Percentiles rank a stretch among this genome's conserved stretches.
phyloP scores from a whole-genome alignment of 75 land plant species.

The Larix kaempferi region DNA sequence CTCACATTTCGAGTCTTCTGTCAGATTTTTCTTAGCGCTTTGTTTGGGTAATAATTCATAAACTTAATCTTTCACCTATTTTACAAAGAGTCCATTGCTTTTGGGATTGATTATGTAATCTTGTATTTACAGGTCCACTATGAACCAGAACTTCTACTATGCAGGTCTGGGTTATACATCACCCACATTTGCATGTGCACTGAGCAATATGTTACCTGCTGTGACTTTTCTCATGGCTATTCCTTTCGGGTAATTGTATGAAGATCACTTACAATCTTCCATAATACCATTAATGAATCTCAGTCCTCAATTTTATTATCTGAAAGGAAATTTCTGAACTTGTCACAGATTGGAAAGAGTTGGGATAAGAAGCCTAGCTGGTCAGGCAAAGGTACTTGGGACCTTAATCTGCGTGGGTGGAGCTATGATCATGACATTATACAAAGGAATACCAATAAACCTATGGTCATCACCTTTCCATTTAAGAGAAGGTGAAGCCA shows the following conservation, averaged over 20 bases:
- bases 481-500: not conserved
- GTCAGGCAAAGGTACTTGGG: not conserved
- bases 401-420: not conserved
- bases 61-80: too few relatives aligned
- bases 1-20: constrained; percentile 35
- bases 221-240: constrained; percentile 70
- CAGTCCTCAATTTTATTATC: constrained; percentile 28
- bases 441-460: not conserved
- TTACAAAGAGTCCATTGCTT: too few relatives aligned
- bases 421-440: constrained; percentile 1
- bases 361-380: not conserved
- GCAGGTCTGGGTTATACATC: constrained; percentile 53
- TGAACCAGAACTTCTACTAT: constrained; percentile 49
- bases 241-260: constrained; percentile 44
- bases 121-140: constrained; percentile 32
- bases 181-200: constrained; percentile 66
- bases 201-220: constrained; percentile 64
- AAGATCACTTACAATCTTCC: not conserved
- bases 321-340: constrained; percentile 22
- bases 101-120: too few relatives aligned
- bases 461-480: not conserved
- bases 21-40: constrained; percentile 49
- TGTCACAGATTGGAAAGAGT: not conserved
- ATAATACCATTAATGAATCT: not conserved
- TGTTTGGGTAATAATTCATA: constrained; percentile 42